Evolutionary conservation across 306 rosid genomes (phyloP).

Genomic region (Albizia julibrissin): DNA sequence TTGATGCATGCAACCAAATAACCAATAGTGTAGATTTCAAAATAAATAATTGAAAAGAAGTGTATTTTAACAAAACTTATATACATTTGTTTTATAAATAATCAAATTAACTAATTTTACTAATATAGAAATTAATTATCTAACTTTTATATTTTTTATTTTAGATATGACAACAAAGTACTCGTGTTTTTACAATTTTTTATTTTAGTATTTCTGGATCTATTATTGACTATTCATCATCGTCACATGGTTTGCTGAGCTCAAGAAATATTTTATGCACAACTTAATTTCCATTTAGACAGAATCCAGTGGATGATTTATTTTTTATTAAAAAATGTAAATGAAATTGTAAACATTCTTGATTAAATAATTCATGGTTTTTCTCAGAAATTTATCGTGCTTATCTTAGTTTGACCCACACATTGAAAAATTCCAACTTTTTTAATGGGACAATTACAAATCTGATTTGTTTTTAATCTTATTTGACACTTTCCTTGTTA

Average conservation of each 20-base stretch:
- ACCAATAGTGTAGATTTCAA: too few species aligned
- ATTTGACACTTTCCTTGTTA: neutral
- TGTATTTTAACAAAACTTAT: too few species aligned
- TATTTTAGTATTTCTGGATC: neutral
- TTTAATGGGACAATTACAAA: neutral
- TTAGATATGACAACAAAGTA: too few species aligned
- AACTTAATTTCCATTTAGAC: neutral
- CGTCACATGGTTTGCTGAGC: neutral
- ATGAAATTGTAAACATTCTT: neutral
- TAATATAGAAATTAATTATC: too few species aligned
- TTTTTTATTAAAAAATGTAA: neutral
- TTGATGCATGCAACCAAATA: too few species aligned
- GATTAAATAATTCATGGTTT: neutral
- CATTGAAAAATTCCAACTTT: neutral
- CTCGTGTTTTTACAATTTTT: neutral
- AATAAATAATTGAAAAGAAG: too few species aligned
- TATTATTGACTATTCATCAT: neutral
- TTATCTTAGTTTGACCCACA: constrained; percentile 3
- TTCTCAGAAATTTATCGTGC: neutral
- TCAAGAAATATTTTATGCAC: neutral
- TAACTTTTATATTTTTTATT: too few species aligned
- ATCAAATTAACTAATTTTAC: too few species aligned
- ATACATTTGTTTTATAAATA: too few species aligned
- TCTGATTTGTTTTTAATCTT: neutral
- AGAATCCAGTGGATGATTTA: neutral